Base-by-base conservation (phyloP, 2,329 filamentous ascomycete species). In the Colletotrichum musae region DNA sequence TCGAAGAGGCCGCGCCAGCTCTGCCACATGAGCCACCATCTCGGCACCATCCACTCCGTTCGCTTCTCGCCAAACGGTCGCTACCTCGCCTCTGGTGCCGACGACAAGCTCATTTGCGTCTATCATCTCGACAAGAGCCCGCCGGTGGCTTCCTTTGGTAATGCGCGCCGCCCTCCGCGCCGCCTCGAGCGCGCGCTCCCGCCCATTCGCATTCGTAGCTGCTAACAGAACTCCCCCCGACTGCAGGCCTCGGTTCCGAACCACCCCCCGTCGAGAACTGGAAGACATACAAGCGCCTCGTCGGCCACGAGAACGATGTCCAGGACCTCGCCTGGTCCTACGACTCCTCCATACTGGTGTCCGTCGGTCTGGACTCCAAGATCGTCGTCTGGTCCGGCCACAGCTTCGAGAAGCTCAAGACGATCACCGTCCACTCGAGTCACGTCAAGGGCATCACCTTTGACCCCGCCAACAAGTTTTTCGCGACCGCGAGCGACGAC, bases 381-480 rank as follows among this genome's bases (percentile, higher is more conserved):
- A 92, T 99, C 15, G 96, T 99, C 10, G 93, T 99, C 24, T 99
- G 96, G 96, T 98, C 95, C 1, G 97, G 96, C 1, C 93, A 97
- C 81, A 98, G 95, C 0, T 99, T 99, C 75, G 96, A 99, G 83
- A 98, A 97, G 83, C 87, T 99, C 73, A 98, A 98, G 87, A 95
- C 94, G 3, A 84, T 99, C 5, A 91, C 94, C 2, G 92, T 95
- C 68, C 96, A 99, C 80, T 94, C 97, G 79, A 98, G 94, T 79
- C 97, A 98, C 79, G 96, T 99, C 83, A 99, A 99, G 80, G 96
- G 97, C 71, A 97, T 99, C 75, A 97, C 95, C 0, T 99, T 99
- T 77, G 96, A 99, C 78, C 96, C 96, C 0, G 96, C 96, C 50
- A 98, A 98, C 84, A 99, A 98, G 79, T 99, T 97, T 85, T 99